Conservation (phyloP, 305 asterid species). For the Withania somnifera region DNA sequence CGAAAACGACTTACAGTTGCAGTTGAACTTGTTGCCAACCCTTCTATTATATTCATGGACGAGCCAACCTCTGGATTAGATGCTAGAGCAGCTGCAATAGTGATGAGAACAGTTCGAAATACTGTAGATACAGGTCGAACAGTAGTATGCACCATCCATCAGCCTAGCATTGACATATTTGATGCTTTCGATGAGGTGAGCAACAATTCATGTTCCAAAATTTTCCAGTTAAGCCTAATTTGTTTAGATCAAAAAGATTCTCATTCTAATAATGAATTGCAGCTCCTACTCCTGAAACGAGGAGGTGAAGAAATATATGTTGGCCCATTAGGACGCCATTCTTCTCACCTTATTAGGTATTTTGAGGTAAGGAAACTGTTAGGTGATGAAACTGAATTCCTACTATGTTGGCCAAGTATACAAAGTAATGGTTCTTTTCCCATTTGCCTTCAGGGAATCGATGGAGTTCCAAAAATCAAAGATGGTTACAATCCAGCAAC, state of each 20-base stretch:
- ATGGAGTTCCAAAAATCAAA: constrained; percentile 46
- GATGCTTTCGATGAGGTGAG: constrained; percentile 93
- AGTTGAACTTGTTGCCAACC: constrained; percentile 88
- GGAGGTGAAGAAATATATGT: constrained; percentile 89
- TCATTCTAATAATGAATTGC: constrained; percentile 10
- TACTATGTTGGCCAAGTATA: not conserved
- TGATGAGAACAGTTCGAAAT: constrained; percentile 92
- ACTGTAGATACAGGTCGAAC: constrained; percentile 94
- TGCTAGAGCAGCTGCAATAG: constrained; percentile 94
- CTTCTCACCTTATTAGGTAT: constrained; percentile 51
- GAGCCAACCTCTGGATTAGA: constrained; percentile 98
- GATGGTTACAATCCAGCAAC: constrained; percentile 93
- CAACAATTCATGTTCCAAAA: not conserved
- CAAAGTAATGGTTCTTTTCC: not conserved
- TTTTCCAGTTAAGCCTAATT: not conserved
- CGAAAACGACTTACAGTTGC: constrained; percentile 81
- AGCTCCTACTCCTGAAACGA: constrained; percentile 73
- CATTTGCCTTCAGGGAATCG: constrained; percentile 28
- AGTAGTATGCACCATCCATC: constrained; percentile 93
- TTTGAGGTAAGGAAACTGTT: constrained; percentile 47
- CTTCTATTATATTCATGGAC: constrained; percentile 90
- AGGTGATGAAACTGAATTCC: too few relatives aligned
- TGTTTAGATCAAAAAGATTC: not conserved
- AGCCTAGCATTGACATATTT: constrained; percentile 93
- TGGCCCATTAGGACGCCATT: constrained; percentile 74